Conservation (phyloP, 1,284 basidiomycete species). For the Prillingera fragicola region DNA sequence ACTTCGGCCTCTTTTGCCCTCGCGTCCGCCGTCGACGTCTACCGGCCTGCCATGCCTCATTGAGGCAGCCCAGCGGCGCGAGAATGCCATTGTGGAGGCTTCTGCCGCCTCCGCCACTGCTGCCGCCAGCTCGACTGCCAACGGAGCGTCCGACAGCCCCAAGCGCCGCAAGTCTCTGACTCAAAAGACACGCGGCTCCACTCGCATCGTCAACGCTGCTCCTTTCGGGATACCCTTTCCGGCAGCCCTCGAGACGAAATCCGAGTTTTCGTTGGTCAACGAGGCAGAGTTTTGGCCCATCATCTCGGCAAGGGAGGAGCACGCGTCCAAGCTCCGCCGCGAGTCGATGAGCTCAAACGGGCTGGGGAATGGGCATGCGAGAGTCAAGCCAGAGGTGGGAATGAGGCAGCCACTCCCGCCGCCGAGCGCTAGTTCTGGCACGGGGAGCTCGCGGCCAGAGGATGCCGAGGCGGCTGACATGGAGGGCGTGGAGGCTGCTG, state of each 20-base stretch:
- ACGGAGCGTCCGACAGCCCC: not conserved
- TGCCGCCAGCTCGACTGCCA: not conserved
- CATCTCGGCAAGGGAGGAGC: not conserved
- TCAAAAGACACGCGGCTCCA: not conserved
- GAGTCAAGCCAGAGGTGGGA: not conserved
- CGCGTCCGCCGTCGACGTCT: not conserved
- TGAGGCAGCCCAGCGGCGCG: not conserved
- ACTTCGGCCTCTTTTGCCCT: not conserved
- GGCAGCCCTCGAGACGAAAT: not conserved
- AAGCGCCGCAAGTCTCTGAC: too few relatives aligned
- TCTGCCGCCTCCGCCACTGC: not conserved
- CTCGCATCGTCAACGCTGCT: not conserved
- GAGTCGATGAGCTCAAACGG: not conserved
- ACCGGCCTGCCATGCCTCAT: slow-evolving; percentile 1
- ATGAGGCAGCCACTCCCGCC: not conserved
- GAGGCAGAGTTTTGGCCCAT: slow-evolving; percentile 4
- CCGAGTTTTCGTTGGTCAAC: slow-evolving; percentile 6
- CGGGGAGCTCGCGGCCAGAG: too few relatives aligned
- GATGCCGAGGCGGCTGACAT: slow-evolving; percentile 11
- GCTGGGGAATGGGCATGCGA: too few relatives aligned
- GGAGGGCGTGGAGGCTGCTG: slow-evolving; percentile 15
- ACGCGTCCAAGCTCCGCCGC: not conserved
- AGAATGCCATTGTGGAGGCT: not conserved
- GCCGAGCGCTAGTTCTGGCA: not conserved
- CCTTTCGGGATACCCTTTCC: slow-evolving; percentile 3